Conservation (phyloP, 495 filamentous ascomycete genomes). For the Aspergillus incahuasiensis region DNA sequence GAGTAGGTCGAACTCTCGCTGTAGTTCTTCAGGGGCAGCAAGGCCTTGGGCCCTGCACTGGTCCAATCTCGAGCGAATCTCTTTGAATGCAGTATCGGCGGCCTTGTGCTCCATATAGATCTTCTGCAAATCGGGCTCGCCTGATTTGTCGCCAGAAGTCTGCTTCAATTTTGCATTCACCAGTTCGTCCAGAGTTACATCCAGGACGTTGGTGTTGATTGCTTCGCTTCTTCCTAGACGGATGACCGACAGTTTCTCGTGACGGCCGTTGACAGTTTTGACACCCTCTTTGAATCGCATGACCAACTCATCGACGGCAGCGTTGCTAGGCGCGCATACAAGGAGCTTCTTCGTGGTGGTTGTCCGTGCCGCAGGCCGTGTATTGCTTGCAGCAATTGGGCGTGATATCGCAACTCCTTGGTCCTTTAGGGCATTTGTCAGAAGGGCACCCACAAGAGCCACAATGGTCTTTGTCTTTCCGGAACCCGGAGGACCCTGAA, state of each 20-base stretch:
- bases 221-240: constrained; percentile 91
- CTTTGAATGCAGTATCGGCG: constrained; percentile 64
- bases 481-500: constrained; percentile 93
- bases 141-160: constrained; percentile 34
- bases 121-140: constrained; percentile 62
- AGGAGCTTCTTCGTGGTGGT: constrained; percentile 74
- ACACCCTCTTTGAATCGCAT: constrained; percentile 87
- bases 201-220: constrained; percentile 81
- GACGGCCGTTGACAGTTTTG: constrained; percentile 66
- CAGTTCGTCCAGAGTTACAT: constrained; percentile 91
- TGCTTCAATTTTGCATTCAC: constrained; percentile 66
- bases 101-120: constrained; percentile 78
- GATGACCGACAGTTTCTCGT: constrained; percentile 73
- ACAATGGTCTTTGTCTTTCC: constrained; percentile 98
- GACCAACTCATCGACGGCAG: constrained; percentile 93
- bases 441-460: constrained; percentile 85
- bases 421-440: constrained; percentile 57
- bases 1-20: constrained; percentile 68
- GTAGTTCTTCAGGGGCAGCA: constrained; percentile 56
- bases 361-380: constrained; percentile 21
- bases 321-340: constrained; percentile 94
- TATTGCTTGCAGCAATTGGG: constrained; percentile 31
- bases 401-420: constrained; percentile 46
- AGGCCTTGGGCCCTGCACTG: constrained; percentile 61
- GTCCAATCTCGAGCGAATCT: constrained; percentile 63